Conservation (phyloP, 1,284 basidiomycete species). For the Ceratobasidium sp. region DNA sequence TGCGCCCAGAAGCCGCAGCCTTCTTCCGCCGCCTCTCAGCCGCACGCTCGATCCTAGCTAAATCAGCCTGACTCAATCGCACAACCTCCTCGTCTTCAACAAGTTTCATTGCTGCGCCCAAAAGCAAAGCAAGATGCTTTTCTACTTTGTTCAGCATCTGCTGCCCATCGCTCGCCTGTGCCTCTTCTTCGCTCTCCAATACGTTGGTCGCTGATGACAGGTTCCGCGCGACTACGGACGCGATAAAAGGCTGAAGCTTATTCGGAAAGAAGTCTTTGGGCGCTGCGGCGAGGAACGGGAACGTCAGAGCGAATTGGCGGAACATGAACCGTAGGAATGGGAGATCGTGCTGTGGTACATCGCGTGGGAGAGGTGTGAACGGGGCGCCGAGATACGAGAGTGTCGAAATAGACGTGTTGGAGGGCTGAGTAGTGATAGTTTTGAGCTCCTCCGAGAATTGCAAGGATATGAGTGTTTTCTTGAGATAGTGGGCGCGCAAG, state of each 20-base stretch:
- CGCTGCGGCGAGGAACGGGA: conserved; percentile 89
- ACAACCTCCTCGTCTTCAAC: conserved; percentile 87
- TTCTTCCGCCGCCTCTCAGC: conserved; percentile 62
- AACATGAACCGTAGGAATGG: conserved; percentile 91
- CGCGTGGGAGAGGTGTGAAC: conserved; percentile 76
- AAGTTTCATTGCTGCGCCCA: conserved; percentile 84
- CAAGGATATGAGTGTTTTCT: conserved; percentile 90
- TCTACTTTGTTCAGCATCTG: conserved; percentile 79
- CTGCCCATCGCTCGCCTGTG: conserved; percentile 65
- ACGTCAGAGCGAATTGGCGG: conserved; percentile 89
- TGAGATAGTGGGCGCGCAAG: conserved; percentile 92
- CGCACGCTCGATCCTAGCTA: conserved; percentile 76
- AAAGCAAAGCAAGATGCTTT: conserved; percentile 82
- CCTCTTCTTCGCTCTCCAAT: conserved; percentile 60
- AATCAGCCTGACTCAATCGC: conserved; percentile 81
- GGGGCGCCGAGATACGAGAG: conserved; percentile 89
- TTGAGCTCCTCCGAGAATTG: conserved; percentile 83
- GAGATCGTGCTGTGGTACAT: conserved; percentile 72
- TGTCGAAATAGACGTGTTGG: conserved; percentile 70
- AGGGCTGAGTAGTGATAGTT: conserved; percentile 67
- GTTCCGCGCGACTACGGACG: conserved; percentile 81
- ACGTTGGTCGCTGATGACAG: conserved; percentile 69
- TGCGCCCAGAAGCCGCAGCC: conserved; percentile 59
- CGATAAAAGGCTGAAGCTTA: conserved; percentile 92
- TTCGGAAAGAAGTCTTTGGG: conserved; percentile 89